Conservation (phyloP, 495 filamentous ascomycete species). For the Aspergillus saccharolyticus region DNA sequence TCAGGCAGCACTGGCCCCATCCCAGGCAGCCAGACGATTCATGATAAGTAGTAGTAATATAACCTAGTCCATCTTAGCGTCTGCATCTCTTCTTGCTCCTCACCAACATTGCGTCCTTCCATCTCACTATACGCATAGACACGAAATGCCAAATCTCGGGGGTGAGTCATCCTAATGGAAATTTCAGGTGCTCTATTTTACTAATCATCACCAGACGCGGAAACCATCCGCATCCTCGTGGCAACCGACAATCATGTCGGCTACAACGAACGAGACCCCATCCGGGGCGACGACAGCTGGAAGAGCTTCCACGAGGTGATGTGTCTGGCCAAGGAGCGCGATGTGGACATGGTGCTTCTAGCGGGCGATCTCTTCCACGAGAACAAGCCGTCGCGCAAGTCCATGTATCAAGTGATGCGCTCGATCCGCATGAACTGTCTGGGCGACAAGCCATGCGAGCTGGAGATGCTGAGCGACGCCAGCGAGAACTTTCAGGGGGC, state of each 20-base stretch:
- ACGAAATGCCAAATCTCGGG: slow-evolving; percentile 25
- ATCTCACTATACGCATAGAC: background rate
- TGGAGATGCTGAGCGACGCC: slow-evolving; percentile 91
- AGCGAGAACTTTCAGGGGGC: slow-evolving; percentile 80
- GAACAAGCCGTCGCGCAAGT: slow-evolving; percentile 93
- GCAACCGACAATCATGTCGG: slow-evolving; percentile 97
- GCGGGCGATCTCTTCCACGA: slow-evolving; percentile 97
- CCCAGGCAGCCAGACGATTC: background rate
- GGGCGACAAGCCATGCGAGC: slow-evolving; percentile 89
- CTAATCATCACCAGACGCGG: slow-evolving; percentile 50
- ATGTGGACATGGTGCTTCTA: slow-evolving; percentile 95
- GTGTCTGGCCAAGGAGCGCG: slow-evolving; percentile 76
- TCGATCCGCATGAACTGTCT: slow-evolving; percentile 88
- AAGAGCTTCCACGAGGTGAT: slow-evolving; percentile 93
- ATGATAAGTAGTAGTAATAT: background rate
- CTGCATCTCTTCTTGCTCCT: background rate
- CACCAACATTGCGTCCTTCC: background rate
- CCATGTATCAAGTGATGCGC: slow-evolving; percentile 96
- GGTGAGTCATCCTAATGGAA: slow-evolving; percentile 14
- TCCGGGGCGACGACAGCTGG: slow-evolving; percentile 96
- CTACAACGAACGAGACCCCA: slow-evolving; percentile 86
- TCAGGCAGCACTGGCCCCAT: slow-evolving; percentile 5
- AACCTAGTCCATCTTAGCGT: background rate
- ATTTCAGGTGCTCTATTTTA: background rate
- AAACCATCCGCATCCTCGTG: slow-evolving; percentile 92